phyloP scores from a whole-genome alignment of 352 stramenopile genomes.

The Pythium angustatum region DNA sequence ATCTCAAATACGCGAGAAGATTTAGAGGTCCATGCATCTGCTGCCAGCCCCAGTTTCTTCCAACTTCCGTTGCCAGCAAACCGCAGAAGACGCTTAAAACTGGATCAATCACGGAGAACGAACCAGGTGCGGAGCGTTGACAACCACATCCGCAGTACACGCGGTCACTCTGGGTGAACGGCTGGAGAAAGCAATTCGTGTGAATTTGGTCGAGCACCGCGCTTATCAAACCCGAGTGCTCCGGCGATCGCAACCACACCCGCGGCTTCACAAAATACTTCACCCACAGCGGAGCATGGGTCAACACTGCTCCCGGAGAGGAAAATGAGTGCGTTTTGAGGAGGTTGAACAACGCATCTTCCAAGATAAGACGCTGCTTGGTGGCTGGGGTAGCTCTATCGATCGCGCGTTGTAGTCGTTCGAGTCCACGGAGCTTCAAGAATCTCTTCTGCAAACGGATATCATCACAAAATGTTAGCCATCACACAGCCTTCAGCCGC shows the following conservation, averaged over 20 bases:
- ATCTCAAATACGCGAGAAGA: constrained; percentile 1
- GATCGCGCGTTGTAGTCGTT: constrained; percentile 10
- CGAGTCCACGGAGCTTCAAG: background rate
- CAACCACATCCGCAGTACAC: constrained; percentile 12
- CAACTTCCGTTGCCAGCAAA: background rate
- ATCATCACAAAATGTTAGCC: background rate
- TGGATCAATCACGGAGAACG: background rate
- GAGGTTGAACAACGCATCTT: background rate
- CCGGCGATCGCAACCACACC: constrained; percentile 4
- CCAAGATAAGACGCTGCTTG: background rate
- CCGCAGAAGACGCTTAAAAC: background rate
- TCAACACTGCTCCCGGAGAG: constrained; percentile 1
- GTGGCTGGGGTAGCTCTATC: background rate
- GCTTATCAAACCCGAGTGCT: background rate
- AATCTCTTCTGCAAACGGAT: constrained; percentile 18
- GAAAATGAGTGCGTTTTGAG: background rate
- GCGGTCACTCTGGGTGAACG: background rate
- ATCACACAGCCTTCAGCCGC: too few relatives aligned
- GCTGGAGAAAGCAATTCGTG: background rate
- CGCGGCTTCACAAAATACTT: constrained; percentile 9
- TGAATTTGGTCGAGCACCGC: constrained; percentile 5
- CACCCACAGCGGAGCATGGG: constrained; percentile 5
- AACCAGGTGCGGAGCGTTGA: background rate
- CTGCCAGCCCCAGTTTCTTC: background rate
- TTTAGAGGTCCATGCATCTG: constrained; percentile 2